A percentile compares a stretch with the other conserved stretches of the same genome.
These are phyloP conservation scores for Skeletonema grethae DNA, from an alignment of 108 stramenopile genomes.

Conservation along the genomic window DNA sequence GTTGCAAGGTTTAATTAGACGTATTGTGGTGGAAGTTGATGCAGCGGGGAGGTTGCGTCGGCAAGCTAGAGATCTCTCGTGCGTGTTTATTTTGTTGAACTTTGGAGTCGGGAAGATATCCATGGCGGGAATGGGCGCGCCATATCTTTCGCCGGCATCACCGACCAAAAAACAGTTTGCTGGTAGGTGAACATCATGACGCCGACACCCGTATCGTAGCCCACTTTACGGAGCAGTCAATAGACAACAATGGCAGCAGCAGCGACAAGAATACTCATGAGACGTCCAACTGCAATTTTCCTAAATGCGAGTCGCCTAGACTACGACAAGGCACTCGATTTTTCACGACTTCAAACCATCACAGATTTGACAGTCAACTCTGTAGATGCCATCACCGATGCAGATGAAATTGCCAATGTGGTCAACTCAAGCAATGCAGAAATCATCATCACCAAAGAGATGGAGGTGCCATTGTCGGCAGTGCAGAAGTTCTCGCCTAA, in stretches of 20 bases:
- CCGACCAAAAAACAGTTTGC: no score
- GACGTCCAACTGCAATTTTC: constrained; percentile 63
- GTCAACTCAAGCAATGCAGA: constrained; percentile 64
- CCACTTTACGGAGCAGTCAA: background rate
- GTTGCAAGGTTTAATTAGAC: background rate
- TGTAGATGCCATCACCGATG: constrained; percentile 59
- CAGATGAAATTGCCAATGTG: constrained; percentile 63
- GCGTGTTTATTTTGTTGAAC: background rate
- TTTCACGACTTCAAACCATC: constrained; percentile 47
- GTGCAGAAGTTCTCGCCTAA: constrained; percentile 60
- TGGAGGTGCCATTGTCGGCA: constrained; percentile 56
- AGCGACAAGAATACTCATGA: constrained; percentile 21
- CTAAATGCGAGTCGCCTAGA: constrained; percentile 75
- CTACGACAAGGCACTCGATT: constrained; percentile 75
- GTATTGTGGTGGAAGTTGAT: constrained; percentile 1
- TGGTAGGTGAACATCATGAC: no score
- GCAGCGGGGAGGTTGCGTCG: background rate
- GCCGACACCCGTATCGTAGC: no score
- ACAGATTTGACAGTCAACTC: constrained; percentile 58
- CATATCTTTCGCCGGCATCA: background rate
- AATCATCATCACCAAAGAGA: constrained; percentile 89
- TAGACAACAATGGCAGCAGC: constrained; percentile 1
- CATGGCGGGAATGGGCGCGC: background rate
- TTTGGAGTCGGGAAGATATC: background rate
- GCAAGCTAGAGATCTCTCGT: background rate